Conservation (phyloP, 441 rosid genomes). For the Brassica hybrid region DNA sequence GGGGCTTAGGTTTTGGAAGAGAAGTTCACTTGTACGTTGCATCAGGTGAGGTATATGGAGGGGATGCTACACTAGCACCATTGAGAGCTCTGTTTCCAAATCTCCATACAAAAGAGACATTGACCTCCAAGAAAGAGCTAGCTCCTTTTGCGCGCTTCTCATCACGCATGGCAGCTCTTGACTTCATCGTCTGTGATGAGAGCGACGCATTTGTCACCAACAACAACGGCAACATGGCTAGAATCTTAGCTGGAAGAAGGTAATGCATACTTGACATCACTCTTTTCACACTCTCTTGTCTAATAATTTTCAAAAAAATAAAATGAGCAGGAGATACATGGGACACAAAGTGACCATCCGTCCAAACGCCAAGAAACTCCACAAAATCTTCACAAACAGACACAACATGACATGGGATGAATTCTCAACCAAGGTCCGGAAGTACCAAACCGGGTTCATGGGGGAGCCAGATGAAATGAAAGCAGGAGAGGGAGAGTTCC, state of each 20-base stretch:
- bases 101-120: constrained; percentile 61
- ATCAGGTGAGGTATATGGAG: constrained; percentile 69
- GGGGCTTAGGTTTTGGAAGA: constrained; percentile 66
- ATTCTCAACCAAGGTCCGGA: constrained; percentile 54
- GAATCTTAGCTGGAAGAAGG: constrained; percentile 72
- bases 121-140: constrained; percentile 54
- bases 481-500: constrained; percentile 68
- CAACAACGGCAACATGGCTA: constrained; percentile 77
- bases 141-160: constrained; percentile 56
- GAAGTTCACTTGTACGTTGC: constrained; percentile 69
- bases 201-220: constrained; percentile 68
- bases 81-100: constrained; percentile 67
- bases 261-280: constrained; percentile 24
- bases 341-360: constrained; percentile 77
- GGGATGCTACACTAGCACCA: constrained; percentile 61
- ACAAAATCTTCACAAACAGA: constrained; percentile 52
- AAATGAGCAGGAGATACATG: constrained; percentile 64
- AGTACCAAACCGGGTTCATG: constrained; percentile 66
- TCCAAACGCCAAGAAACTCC: constrained; percentile 69
- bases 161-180: constrained; percentile 75
- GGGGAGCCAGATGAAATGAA: constrained; percentile 69
- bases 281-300: neutral
- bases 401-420: constrained; percentile 72
- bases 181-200: constrained; percentile 67
- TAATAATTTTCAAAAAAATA: constrained; percentile 8